Evolutionary conservation across 306 rosid species (phyloP), one percentile per base, ranked within the genome.

Genomic region (Casuarina cunninghamiana): DNA sequence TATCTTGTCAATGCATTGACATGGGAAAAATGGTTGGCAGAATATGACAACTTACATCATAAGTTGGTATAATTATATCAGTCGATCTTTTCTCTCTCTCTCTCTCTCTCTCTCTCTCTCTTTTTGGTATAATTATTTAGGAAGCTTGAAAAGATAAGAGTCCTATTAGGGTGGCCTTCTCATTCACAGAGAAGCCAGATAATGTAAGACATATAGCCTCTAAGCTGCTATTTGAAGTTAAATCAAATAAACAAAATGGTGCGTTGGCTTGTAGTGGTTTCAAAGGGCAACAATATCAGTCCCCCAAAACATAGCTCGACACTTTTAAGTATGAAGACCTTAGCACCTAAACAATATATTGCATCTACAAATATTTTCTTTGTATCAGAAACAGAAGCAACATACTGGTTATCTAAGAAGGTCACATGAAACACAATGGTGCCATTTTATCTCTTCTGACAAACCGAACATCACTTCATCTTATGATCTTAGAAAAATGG

Each of bases 101-200:
- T 9, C 2, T 26, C 0, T 26, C 1, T 26, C 1, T 63, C 38
- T 38, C 4, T 39, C 10, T 63, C 2, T 38, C 38, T 4, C 0
- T 26, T 4, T 26, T 63, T 2, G 46, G 3, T 66, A 5, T 66
- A 21, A 39, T 55, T 42, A 9, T 45, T 80, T 58, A 9, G 17
- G 43, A 60, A 26, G 69, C 35, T 77, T 19, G 21, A 84, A 69
- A 44, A 72, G 66, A 45, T 46, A 42, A 51, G 58, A 11, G 48
- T n/a, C 61, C 2, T 17, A 61, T 35, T 39, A 67, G 19, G 53
- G 44, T 55, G 49, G 82, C 32, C 82, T 69, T 72, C 75, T 84
- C 80, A 17, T 5, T 74, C 42, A 37, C 72, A 17, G 82, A 83
- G 79, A 37, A 58, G 73, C 51, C 72, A 42, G 42, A 53, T 54